These are phyloP conservation scores for Taiozyma sp. DNA, from an alignment of 1,139 yeast species.

Conservation along the genomic window DNA sequence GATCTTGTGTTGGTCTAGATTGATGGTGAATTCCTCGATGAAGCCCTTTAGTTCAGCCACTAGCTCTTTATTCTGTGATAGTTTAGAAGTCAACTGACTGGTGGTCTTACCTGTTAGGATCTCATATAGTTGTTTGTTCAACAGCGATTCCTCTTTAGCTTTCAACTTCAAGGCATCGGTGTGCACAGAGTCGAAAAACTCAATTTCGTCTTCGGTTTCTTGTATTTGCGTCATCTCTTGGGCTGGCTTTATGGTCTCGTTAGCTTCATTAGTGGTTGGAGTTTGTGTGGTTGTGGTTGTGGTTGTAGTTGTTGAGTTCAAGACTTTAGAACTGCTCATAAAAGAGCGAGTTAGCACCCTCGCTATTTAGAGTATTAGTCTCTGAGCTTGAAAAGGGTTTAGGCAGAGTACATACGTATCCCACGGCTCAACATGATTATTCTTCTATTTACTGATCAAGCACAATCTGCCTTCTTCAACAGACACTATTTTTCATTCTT, in stretches of 20 bases:
- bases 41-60: conserved; percentile 14
- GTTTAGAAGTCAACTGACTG: conserved; percentile 10
- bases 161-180: conserved; percentile 13
- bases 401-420: conserved; percentile 1
- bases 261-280: neutral
- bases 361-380: conserved; percentile 2
- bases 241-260: neutral
- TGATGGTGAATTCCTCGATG: conserved; percentile 17
- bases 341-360: conserved; percentile 8
- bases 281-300: neutral
- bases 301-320: conserved; percentile 3
- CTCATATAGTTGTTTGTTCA: conserved; percentile 17
- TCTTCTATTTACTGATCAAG: neutral
- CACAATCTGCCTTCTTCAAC: neutral
- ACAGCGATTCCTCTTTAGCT: conserved; percentile 8
- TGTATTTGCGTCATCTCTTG: neutral
- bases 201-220: conserved; percentile 6
- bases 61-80: conserved; percentile 13
- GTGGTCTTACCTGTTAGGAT: conserved; percentile 19
- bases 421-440: conserved; percentile 7
- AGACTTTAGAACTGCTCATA: conserved; percentile 3
- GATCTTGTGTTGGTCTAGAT: conserved; percentile 12
- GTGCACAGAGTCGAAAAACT: conserved; percentile 14
- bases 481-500: neutral
- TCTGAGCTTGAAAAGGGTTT: neutral